These are phyloP conservation scores for Acer saccharum DNA, from an alignment of 345 rosid species.

Conservation along the genomic window DNA sequence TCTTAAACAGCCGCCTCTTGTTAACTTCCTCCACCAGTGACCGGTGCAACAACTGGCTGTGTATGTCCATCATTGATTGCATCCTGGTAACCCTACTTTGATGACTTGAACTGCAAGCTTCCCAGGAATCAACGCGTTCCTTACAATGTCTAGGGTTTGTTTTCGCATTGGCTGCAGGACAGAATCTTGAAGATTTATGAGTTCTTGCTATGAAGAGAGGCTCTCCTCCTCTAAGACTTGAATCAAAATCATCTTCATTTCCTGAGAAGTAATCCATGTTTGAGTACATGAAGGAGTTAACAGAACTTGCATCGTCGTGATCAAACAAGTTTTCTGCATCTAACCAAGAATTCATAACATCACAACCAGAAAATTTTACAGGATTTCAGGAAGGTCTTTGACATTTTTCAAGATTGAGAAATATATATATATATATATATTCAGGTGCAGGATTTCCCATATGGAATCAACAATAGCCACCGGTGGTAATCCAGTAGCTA, in stretches of 20 bases:
- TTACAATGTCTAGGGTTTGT: constrained; percentile 2
- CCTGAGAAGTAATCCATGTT: constrained; percentile 40
- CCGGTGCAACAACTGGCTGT: constrained; percentile 74
- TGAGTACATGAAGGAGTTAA: constrained; percentile 52
- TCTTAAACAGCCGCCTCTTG: constrained; percentile 66
- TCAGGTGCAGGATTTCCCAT: too few relatives aligned
- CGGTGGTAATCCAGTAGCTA: too few relatives aligned
- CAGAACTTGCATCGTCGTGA: constrained; percentile 49
- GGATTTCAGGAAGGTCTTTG: background rate
- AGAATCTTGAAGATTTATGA: constrained; percentile 42
- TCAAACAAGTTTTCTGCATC: constrained; percentile 40
- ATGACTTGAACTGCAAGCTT: constrained; percentile 9
- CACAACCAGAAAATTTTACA: background rate
- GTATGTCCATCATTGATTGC: constrained; percentile 58
- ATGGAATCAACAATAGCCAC: too few relatives aligned
- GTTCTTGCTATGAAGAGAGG: constrained; percentile 25
- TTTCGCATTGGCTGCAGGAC: constrained; percentile 31
- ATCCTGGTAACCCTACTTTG: constrained; percentile 44
- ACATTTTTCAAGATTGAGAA: background rate
- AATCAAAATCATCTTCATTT: constrained; percentile 41
- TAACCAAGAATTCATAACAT: background rate
- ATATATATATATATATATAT: too few relatives aligned
- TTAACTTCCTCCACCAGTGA: constrained; percentile 74
- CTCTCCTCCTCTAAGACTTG: constrained; percentile 22
- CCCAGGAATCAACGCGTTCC: constrained; percentile 13